phyloP scores from a whole-genome alignment of 148 eudicot species.

The Polygonum maritimum region DNA sequence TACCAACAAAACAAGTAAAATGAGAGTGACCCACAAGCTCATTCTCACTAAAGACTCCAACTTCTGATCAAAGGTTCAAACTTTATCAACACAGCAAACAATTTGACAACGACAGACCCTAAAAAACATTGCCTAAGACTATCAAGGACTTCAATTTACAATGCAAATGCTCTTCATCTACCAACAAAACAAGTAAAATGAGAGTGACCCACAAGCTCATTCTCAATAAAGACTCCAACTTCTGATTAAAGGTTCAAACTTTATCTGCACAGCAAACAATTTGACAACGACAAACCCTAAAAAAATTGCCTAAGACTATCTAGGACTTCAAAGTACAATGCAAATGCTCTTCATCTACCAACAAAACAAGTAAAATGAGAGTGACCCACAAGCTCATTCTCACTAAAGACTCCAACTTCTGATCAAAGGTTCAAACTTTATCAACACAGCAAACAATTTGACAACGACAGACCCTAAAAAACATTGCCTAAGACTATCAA shows the following conservation, averaged over 20 bases:
- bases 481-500: not conserved
- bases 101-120: no score
- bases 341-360: conserved; percentile 46
- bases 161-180: conserved; percentile 44
- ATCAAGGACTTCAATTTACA: no score
- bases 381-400: not conserved
- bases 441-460: not conserved
- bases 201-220: not conserved
- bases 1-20: no score
- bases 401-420: not conserved
- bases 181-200: conserved; percentile 5
- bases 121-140: no score
- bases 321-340: no score
- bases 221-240: not conserved
- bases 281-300: not conserved
- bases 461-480: not conserved
- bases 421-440: not conserved
- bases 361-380: not conserved
- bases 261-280: not conserved
- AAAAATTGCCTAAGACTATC: not conserved
- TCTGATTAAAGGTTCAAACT: not conserved
- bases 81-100: no score
- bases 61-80: no score
- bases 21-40: no score
- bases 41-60: no score